Evolutionary conservation across 352 stramenopile species (phyloP).

Genomic region (Globisporangium emineosum): DNA sequence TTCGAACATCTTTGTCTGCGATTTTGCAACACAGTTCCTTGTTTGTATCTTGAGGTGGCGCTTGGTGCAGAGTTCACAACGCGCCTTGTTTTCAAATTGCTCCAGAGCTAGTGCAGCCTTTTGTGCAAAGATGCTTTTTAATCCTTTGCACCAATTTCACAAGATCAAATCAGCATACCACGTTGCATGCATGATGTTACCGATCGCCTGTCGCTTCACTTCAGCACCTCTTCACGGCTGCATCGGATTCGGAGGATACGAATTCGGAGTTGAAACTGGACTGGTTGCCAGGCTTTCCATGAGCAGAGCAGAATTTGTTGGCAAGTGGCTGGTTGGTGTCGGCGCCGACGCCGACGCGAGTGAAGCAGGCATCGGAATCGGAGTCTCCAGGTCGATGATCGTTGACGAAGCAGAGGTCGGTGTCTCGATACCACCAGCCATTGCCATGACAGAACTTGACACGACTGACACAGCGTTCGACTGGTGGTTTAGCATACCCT

Average conservation of each 20-base stretch:
- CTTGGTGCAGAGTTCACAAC: neutral
- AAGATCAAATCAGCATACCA: neutral
- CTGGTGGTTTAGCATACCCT: constrained; percentile 11
- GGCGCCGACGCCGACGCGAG: constrained; percentile 21
- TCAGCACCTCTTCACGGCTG: constrained; percentile 4
- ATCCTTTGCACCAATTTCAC: neutral
- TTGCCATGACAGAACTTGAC: constrained; percentile 19
- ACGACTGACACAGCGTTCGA: constrained; percentile 11
- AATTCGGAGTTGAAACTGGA: constrained; percentile 17
- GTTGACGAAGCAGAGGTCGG: constrained; percentile 29
- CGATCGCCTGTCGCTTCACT: neutral
- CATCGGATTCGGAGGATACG: constrained; percentile 14
- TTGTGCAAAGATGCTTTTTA: neutral
- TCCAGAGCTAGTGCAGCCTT: neutral
- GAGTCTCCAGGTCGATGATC: constrained; percentile 43
- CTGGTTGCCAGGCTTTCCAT: constrained; percentile 24
- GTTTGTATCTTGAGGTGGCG: neutral
- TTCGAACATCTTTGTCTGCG: neutral
- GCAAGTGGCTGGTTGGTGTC: constrained; percentile 8
- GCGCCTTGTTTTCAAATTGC: neutral
- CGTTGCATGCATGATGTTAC: neutral
- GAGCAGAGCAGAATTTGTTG: constrained; percentile 7
- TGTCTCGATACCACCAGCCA: constrained; percentile 23
- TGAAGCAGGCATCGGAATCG: constrained; percentile 46
- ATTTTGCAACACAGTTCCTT: neutral